These are phyloP conservation scores for Candida sanyaensis DNA, from an alignment of 1,139 yeast species.

Conservation along the genomic window DNA sequence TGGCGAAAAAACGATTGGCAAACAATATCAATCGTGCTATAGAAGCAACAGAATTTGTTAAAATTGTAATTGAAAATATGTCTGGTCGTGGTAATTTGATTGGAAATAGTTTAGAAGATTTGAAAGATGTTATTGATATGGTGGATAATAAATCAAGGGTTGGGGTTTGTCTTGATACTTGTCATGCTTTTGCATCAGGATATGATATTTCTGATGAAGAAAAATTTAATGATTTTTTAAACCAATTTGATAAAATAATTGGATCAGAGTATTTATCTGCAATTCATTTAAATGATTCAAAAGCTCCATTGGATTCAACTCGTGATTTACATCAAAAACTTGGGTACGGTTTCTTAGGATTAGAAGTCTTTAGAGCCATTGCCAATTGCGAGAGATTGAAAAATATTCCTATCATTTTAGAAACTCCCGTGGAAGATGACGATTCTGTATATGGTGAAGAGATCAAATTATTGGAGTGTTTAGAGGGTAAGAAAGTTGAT, in stretches of 20 bases:
- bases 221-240: slow-evolving; percentile 68
- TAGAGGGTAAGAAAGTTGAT: slow-evolving; percentile 52
- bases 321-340: slow-evolving; percentile 89
- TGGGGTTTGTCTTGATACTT: slow-evolving; percentile 94
- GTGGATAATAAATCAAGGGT: slow-evolving; percentile 78
- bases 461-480: slow-evolving; percentile 73
- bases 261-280: slow-evolving; percentile 79
- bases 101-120: slow-evolving; percentile 79
- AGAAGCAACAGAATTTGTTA: slow-evolving; percentile 70
- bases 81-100: slow-evolving; percentile 95
- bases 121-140: slow-evolving; percentile 70
- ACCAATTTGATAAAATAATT: slow-evolving; percentile 65
- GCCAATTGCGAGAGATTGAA: slow-evolving; percentile 68
- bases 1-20: slow-evolving; percentile 70
- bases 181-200: slow-evolving; percentile 96
- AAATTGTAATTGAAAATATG: slow-evolving; percentile 93
- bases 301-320: slow-evolving; percentile 88
- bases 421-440: slow-evolving; percentile 75
- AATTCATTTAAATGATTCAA: slow-evolving; percentile 89
- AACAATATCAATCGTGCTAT: slow-evolving; percentile 78
- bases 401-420: slow-evolving; percentile 79
- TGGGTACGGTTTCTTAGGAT: slow-evolving; percentile 87
- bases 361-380: slow-evolving; percentile 76
- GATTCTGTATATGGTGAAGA: slow-evolving; percentile 75
- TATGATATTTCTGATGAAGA: slow-evolving; percentile 70